Evolutionary conservation across 2,329 filamentous ascomycete species (phyloP).

Genomic region (Exophiala dermatitidis): DNA sequence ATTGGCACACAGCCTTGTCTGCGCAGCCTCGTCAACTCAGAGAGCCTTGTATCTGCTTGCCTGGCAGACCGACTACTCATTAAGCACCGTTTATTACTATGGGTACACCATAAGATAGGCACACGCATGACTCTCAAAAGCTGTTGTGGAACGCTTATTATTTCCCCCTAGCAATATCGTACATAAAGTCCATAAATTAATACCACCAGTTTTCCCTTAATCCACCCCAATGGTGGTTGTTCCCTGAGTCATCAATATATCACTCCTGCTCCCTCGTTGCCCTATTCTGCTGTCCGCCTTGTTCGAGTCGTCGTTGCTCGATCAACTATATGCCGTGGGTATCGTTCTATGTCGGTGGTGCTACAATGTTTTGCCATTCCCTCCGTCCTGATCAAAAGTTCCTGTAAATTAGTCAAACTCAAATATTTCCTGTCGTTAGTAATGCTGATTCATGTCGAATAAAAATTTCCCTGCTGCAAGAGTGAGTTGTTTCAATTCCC

Average conservation of each 20-base stretch:
- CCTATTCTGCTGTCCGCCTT: not conserved
- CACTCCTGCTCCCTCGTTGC: not conserved
- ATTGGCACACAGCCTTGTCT: not conserved
- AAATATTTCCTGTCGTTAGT: not conserved
- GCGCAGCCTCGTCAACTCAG: not conserved
- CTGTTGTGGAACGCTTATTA: too few relatives aligned
- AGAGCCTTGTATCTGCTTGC: not conserved
- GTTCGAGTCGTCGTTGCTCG: not conserved
- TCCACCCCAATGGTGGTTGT: too few relatives aligned
- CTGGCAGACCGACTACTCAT: not conserved
- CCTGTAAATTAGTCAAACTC: constrained; percentile 7
- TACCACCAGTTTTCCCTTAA: too few relatives aligned
- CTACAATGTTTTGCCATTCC: not conserved
- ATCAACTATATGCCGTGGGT: not conserved
- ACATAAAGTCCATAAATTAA: too few relatives aligned
- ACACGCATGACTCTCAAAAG: too few relatives aligned
- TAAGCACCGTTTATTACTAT: not conserved
- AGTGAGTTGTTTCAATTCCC: constrained; percentile 4
- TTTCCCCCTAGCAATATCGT: too few relatives aligned
- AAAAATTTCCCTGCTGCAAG: constrained; percentile 2
- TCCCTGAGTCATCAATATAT: too few relatives aligned
- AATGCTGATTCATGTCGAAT: not conserved
- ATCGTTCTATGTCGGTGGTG: not conserved
- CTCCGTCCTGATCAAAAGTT: not conserved
- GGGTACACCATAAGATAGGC: too few relatives aligned